Evolutionary conservation across 345 rosid species (phyloP), one percentile per base, ranked within the genome.

Genomic region (Eutrema yunnanense): DNA sequence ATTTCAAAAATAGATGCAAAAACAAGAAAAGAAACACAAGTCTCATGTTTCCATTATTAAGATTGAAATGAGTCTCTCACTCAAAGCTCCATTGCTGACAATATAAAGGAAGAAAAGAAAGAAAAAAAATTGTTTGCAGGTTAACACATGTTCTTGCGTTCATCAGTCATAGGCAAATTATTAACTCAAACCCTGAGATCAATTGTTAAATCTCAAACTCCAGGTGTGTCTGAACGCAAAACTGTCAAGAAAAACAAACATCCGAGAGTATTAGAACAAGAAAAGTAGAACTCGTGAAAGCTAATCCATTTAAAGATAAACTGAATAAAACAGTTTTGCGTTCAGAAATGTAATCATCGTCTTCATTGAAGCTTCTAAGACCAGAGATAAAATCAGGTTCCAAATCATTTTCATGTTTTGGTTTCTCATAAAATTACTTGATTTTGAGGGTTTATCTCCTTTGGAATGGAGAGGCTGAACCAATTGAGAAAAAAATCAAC

Each of bases 181-280:
- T 48, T 64, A 65, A 29, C 37, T 30, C 62, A 62, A 41, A 22
- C 36, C 57, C 57, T 6, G 43, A 47, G 19, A 40, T 73, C 72
- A 30, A 30, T 66, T 43, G 32, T 30, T 32, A 7, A 48, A 34
- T 42, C 68, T 74, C 67, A 74, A 59, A 59, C 41, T 53, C 16
- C 69, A 67, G 68, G 78, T 41, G 62, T 36, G 48, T 58, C 78
- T 60, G 78, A 74, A 26, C 78, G 62, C 62, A 67, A 42, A 67
- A 22, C 78, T 74, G 69, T 61, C 14, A 53, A 42, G 36, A 4
- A 65, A 47, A 67, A 32, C 38, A 32, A 32, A 41, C 9, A 19
- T 37, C 5, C 5, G 51, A 58, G 2, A 49, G 5, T 48, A 19
- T 37, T 48, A 55, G 46, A 47, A 6, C 7, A 47, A 36, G 3